Evolutionary conservation across 2,329 filamentous ascomycete species (phyloP), one percentile per base, ranked within the genome.

Genomic region (Juglanconis sp.): DNA sequence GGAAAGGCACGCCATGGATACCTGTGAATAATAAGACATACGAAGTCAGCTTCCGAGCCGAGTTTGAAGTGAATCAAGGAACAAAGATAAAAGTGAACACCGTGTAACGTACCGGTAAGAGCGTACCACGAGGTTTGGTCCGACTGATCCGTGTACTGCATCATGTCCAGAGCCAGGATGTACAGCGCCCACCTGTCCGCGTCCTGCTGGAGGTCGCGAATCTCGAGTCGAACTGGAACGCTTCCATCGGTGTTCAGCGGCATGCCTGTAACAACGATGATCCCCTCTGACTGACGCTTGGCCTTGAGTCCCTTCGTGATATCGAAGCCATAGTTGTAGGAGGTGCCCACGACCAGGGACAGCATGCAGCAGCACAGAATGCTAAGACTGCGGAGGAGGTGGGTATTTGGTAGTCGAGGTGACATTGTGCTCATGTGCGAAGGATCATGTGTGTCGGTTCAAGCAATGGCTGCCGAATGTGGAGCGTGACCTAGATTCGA

Each of bases 1-100:
- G 66, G 64, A 82, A 84, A 2, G 92, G 92, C 63, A 88, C 86
- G 17, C 91, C 92, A 72, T 96, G 92, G 66, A 96, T 91, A 15
- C 88, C 90, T 92, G 51, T 34, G 32, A 9, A 36, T 15, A 36
- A 5, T 10, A 44, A 62, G 30, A 2, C 15, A 30, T 11, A 32
- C 10, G 7, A 13, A 44, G 50, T 62, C 34, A 64, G 57, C 24
- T 31, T 38, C 42, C 59, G 32, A 62, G 34, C 36, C n/a, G 53
- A 15, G 61, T 57, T 55, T 54, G 9, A 55, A 51, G 47, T 47
- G 53, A 10, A 49, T 34, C 47, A 30, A 13, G 48, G 24, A 51
- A 24, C 31, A 31, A 10, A 52, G 7, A 55, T 60, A 34, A 15
- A 38, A 40, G 34, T 38, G 34, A 38, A 40, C 24, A 34, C 48